These are phyloP conservation scores for Phytophthora agathidicida DNA, from an alignment of 352 stramenopile genomes.

Conservation along the genomic window DNA sequence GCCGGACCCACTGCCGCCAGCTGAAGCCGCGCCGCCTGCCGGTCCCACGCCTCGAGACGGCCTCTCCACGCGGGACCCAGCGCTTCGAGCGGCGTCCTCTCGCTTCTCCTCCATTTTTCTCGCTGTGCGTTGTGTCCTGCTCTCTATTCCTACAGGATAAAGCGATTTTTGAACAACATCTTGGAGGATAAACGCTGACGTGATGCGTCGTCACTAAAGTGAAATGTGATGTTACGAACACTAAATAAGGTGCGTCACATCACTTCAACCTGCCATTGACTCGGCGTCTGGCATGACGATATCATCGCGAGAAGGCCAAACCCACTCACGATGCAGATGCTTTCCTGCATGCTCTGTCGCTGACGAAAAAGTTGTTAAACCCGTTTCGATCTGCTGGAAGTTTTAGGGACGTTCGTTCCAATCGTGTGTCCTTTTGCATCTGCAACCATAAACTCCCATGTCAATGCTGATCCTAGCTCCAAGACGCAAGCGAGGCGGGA, in stretches of 20 bases:
- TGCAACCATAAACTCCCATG: too few relatives aligned
- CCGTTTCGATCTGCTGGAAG: background rate
- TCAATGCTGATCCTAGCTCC: too few relatives aligned
- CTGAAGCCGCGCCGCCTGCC: slow-evolving; percentile 15
- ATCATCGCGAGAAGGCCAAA: too few relatives aligned
- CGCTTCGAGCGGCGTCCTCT: slow-evolving; percentile 24
- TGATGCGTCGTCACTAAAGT: too few relatives aligned
- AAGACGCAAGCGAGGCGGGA: too few relatives aligned
- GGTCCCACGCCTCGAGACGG: slow-evolving; percentile 39
- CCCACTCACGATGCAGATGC: background rate
- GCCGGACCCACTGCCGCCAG: slow-evolving; percentile 38
- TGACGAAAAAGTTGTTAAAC: background rate
- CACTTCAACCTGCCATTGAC: too few relatives aligned
- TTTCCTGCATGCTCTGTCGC: background rate
- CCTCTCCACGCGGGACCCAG: slow-evolving; percentile 22
- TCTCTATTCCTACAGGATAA: background rate
- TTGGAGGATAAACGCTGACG: slow-evolving; percentile 2
- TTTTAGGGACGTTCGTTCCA: background rate
- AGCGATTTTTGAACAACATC: too few relatives aligned
- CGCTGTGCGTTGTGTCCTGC: slow-evolving; percentile 14
- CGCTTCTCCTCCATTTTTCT: slow-evolving; percentile 40
- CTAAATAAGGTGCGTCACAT: too few relatives aligned
- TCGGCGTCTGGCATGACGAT: too few relatives aligned
- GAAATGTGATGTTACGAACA: too few relatives aligned
- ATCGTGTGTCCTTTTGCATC: background rate